Conservation (phyloP, 2,329 filamentous ascomycete species). For the Trichophaea hybrida region DNA sequence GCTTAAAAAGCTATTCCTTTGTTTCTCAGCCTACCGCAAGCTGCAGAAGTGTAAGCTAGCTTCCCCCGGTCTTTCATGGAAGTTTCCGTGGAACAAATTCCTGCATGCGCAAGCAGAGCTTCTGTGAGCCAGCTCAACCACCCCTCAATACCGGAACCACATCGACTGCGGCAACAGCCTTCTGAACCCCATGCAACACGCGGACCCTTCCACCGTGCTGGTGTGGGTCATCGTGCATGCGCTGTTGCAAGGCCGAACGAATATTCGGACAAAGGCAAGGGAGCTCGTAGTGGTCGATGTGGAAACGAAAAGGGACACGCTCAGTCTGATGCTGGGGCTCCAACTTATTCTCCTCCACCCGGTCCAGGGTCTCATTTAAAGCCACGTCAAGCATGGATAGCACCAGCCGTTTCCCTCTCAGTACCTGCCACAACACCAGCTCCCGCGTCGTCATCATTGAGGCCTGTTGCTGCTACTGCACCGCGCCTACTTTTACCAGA, state of each 20-base stretch:
- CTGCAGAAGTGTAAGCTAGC: conserved; percentile 3
- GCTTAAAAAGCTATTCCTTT: not conserved
- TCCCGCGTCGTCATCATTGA: not conserved
- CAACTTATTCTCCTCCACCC: not conserved
- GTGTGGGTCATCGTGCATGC: conserved; percentile 1
- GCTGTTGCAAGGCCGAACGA: not conserved
- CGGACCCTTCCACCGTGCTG: not conserved
- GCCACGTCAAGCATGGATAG: conserved; percentile 3
- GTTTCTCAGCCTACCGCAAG: not conserved
- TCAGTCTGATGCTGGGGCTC: not conserved
- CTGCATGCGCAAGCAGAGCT: not conserved
- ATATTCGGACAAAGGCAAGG: not conserved
- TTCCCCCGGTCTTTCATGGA: conserved; percentile 1
- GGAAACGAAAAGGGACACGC: conserved; percentile 1
- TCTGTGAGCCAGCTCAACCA: not conserved
- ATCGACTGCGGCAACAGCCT: not conserved
- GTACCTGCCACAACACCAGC: conserved; percentile 2
- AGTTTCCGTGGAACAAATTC: not conserved
- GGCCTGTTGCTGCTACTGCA: not conserved
- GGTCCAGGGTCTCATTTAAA: not conserved
- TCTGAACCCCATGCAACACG: not conserved
- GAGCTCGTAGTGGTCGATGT: not conserved
- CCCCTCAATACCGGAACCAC: not conserved
- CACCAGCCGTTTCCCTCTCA: not conserved
- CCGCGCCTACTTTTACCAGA: not conserved